phyloP scores from a whole-genome alignment of 495 filamentous ascomycete species.

The Cryomyces minteri region DNA sequence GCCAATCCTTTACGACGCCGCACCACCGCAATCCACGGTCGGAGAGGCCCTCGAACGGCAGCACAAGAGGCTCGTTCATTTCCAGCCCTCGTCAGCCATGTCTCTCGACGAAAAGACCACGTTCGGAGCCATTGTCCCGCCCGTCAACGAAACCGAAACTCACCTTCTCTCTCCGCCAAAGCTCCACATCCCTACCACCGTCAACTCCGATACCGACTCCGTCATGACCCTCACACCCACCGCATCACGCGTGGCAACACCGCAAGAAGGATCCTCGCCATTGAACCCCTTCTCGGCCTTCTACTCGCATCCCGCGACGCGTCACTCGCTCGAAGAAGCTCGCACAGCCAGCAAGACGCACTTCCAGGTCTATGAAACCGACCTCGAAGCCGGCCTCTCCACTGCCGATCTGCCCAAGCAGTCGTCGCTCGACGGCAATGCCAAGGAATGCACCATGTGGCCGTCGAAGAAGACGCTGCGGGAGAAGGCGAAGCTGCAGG shows the following conservation, averaged over 20 bases:
- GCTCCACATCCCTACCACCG: neutral
- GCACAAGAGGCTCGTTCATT: neutral
- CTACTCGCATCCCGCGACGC: slow-evolving; percentile 34
- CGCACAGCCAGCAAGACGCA: slow-evolving; percentile 22
- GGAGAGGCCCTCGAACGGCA: too few species aligned
- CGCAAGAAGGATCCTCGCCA: too few species aligned
- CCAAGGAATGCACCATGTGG: slow-evolving; percentile 26
- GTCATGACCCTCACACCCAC: slow-evolving; percentile 1
- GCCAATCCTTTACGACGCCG: too few species aligned
- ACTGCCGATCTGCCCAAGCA: slow-evolving; percentile 8
- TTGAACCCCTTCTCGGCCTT: slow-evolving; percentile 37
- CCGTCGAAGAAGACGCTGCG: slow-evolving; percentile 20
- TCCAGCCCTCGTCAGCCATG: neutral
- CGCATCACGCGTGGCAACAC: neutral
- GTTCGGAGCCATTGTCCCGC: slow-evolving; percentile 5
- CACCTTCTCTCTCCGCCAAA: neutral
- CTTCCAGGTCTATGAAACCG: slow-evolving; percentile 17
- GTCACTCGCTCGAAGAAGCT: slow-evolving; percentile 29
- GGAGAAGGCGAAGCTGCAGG: slow-evolving; percentile 11
- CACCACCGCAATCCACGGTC: too few species aligned
- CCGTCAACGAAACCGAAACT: neutral
- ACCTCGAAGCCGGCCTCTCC: slow-evolving; percentile 16
- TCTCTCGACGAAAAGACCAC: neutral
- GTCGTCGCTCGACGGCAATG: slow-evolving; percentile 11
- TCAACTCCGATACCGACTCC: neutral